A percentile compares a stretch with the other conserved stretches of the same genome.
Evolutionary conservation across 2,329 filamentous ascomycete genomes (phyloP).

Genomic region (Nemania diffusa): DNA sequence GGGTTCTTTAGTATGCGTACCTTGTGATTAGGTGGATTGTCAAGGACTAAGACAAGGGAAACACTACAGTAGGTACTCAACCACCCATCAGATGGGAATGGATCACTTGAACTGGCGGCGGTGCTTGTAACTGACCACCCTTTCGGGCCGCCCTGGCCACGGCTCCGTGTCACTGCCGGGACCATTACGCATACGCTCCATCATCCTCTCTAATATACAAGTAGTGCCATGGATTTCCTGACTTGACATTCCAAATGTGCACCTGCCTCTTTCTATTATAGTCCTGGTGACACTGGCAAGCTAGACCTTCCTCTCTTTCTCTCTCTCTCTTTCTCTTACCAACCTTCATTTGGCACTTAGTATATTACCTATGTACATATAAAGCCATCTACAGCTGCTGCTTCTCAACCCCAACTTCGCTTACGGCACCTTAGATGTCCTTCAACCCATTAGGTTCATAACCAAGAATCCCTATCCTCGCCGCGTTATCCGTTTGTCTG

Average conservation of each 20-base stretch:
- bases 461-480: conserved; percentile 14
- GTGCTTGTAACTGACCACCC: not conserved
- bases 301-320: conserved; percentile 25
- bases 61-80: conserved; percentile 3
- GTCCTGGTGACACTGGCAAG: conserved; percentile 24
- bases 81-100: not conserved
- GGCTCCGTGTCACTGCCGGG: conserved; percentile 4
- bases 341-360: conserved; percentile 33
- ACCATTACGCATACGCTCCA: conserved; percentile 15
- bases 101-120: conserved; percentile 5
- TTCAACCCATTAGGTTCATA: conserved; percentile 18
- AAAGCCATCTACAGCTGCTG: conserved; percentile 8
- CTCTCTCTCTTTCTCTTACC: conserved; percentile 2
- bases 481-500: conserved; percentile 13
- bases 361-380: conserved; percentile 7
- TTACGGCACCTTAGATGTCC: not conserved
- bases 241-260: conserved; percentile 27
- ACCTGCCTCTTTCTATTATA: conserved; percentile 26
- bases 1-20: not conserved
- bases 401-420: conserved; percentile 5
- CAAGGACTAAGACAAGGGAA: conserved; percentile 19
- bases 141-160: conserved; percentile 21
- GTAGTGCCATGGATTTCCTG: not conserved
- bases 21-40: conserved; percentile 10
- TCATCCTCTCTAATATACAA: not conserved